Evolutionary conservation across 2,329 filamentous ascomycete genomes (phyloP).

Genomic region (Calycina marina): DNA sequence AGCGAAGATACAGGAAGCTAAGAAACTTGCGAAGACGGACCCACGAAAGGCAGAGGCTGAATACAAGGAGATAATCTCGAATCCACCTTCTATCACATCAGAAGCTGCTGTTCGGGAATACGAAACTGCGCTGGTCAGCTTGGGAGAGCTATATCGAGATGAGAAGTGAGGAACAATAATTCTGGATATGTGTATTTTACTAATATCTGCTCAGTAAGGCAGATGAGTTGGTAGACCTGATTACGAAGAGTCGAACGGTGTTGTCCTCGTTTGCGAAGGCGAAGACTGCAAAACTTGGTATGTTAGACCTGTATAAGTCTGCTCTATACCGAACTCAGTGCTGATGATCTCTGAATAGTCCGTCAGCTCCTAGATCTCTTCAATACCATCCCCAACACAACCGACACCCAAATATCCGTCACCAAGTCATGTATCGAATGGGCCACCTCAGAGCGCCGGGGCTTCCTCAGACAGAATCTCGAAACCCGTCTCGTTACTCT

Average conservation of each 20-base stretch:
- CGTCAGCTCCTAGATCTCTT: conserved; percentile 95
- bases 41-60: conserved; percentile 72
- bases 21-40: conserved; percentile 67
- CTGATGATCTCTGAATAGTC: conserved; percentile 37
- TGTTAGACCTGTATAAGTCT: neutral
- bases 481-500: conserved; percentile 88
- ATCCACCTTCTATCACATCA: conserved; percentile 65
- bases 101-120: conserved; percentile 85
- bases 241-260: conserved; percentile 78
- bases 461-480: conserved; percentile 94
- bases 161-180: conserved; percentile 45
- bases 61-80: conserved; percentile 81
- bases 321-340: neutral
- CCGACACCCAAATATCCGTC: conserved; percentile 84
- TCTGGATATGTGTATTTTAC: conserved; percentile 7
- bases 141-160: conserved; percentile 89
- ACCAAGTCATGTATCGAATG: conserved; percentile 99
- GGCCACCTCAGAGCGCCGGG: conserved; percentile 86
- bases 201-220: conserved; percentile 43
- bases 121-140: conserved; percentile 71
- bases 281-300: conserved; percentile 96
- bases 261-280: conserved; percentile 96
- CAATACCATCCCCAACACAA: conserved; percentile 81
- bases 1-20: conserved; percentile 69
- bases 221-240: conserved; percentile 74